phyloP scores from a whole-genome alignment of 2,329 filamentous ascomycete genomes.

The Aspergillus unguis region DNA sequence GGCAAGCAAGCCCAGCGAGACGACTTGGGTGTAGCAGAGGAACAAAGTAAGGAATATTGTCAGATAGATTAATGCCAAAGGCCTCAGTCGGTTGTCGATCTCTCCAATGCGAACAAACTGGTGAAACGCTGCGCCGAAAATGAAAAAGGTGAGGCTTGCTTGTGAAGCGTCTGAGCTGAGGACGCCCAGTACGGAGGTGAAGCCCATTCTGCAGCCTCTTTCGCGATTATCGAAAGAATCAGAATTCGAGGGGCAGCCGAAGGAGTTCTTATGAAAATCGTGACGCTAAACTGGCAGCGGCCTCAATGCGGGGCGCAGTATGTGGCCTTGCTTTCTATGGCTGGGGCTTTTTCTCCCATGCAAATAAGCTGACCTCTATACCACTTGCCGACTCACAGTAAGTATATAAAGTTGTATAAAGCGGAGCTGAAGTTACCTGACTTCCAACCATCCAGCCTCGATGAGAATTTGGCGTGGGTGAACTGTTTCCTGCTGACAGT shows the following conservation, averaged over 20 bases:
- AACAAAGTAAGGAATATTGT: background rate
- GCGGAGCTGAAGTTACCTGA: no score
- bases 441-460: no score
- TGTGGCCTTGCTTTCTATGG: no score
- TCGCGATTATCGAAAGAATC: no score
- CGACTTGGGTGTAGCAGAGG: background rate
- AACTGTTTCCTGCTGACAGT: no score
- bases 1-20: background rate
- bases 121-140: background rate
- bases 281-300: no score
- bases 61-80: background rate
- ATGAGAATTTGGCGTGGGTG: no score
- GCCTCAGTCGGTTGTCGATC: conserved; percentile 4
- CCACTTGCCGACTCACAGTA: no score
- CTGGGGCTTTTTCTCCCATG: background rate
- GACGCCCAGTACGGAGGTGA: background rate
- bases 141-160: background rate
- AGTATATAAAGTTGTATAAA: no score
- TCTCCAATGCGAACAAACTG: background rate
- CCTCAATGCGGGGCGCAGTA: no score
- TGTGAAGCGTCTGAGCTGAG: background rate
- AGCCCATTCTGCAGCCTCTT: background rate
- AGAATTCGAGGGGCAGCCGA: background rate
- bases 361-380: no score
- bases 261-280: background rate